Evolutionary conservation across 2,329 filamentous ascomycete species (phyloP), one percentile per base, ranked within the genome.

Genomic region (Alternaria solani): DNA sequence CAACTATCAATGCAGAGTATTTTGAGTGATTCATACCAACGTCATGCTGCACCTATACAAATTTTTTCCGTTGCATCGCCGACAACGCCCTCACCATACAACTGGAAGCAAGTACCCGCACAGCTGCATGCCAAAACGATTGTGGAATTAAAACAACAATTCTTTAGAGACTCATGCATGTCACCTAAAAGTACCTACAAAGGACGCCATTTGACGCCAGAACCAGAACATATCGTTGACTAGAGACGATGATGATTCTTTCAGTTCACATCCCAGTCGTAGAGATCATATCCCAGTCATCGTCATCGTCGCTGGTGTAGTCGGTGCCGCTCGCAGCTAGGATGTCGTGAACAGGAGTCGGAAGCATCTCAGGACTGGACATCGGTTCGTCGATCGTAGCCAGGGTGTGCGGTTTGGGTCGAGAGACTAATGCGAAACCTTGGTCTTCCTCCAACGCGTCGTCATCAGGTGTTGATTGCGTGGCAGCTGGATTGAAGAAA

Each of bases 341-440:
- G 12, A 61, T 32, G 42, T 67, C 57, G 36, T 57, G 16, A 14
- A 62, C 38, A 11, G 42, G 23, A 3, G 47, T 43, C 14, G 58
- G 28, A 18, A 64, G 39, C 26, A 62, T n/a, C 43, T 68, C 63
- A 1, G 60, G 64, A 20, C 63, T 66, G 7, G 63, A 67, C 52
- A 65, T 57, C 4, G 48, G 47, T 23, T 57, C 55, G 6, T 62
- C 49, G 20, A 43, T 18, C 12, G 48, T 42, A 23, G 30, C 18
- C 14, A 11, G 16, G 1, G 16, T 20, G 9, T 28, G 32, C 2
- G 41, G 14, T 20, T 64, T 67, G 20, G 70, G 70, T 18, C 64
- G 62, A 49, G 63, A 62, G 5, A 75, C 66, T 14, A 74, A 30
- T 1, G 65, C 63, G 53, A 69, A 75, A 28, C 69, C 72, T 7